Conservation (phyloP, 1,284 basidiomycete genomes). For the Austroboletus rostrupii region DNA sequence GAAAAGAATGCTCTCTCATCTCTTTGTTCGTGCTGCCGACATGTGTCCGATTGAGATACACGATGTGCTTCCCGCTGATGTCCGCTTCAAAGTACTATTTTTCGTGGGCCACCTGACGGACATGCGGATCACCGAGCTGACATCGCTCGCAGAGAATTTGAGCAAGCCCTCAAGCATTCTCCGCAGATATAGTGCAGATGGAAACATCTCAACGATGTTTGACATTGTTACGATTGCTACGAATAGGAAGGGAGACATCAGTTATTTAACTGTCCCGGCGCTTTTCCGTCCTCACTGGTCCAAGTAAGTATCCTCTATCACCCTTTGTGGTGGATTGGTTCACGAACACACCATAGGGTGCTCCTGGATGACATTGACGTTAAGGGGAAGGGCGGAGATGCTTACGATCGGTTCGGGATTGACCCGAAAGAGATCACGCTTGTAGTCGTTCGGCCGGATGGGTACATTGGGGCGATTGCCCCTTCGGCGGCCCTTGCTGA, state of each 20-base stretch:
- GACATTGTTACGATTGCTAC: not conserved
- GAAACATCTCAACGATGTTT: not conserved
- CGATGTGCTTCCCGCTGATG: not conserved
- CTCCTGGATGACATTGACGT: not conserved
- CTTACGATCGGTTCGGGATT: not conserved
- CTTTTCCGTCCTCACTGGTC: not conserved
- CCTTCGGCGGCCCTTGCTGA: constrained; percentile 2
- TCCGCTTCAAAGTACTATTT: not conserved
- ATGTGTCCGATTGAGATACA: not conserved
- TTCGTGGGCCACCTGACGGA: not conserved
- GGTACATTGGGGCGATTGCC: constrained; percentile 8
- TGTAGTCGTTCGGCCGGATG: constrained; percentile 11
- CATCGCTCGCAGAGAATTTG: not conserved
- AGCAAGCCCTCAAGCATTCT: not conserved
- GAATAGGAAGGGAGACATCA: not conserved
- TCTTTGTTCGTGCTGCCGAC: not conserved
- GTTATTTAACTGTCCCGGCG: not conserved
- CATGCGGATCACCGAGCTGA: not conserved
- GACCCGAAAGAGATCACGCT: not conserved
- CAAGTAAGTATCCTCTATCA: not conserved
- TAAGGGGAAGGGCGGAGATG: not conserved
- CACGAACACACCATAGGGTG: not conserved
- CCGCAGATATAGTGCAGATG: not conserved
- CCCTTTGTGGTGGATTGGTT: not conserved
- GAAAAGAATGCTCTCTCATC: not conserved